Percentiles rank a stretch among this genome's conserved stretches.
These are phyloP conservation scores for Mucor racemosus DNA, from an alignment of 371 early-diverging fungal species.

Conservation along the genomic window DNA sequence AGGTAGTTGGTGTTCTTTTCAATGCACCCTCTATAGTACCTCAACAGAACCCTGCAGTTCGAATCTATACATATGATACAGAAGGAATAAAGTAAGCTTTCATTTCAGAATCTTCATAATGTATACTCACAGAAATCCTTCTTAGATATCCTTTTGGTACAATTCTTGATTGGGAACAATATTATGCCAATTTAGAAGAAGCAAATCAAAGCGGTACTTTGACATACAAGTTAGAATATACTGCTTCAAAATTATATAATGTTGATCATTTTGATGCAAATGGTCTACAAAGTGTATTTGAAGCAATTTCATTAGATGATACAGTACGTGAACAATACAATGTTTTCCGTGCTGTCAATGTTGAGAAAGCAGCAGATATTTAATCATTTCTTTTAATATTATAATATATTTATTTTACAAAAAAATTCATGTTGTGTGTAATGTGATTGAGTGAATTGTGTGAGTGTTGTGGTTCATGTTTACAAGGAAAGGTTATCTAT, in stretches of 20 bases:
- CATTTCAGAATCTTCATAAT: not conserved
- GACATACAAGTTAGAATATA: slow-evolving; percentile 52
- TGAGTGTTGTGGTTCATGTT: not conserved
- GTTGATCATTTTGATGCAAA: slow-evolving; percentile 32
- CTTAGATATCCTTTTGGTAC: slow-evolving; percentile 30
- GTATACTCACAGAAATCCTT: not conserved
- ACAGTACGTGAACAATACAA: slow-evolving; percentile 36
- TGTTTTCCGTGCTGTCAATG: slow-evolving; percentile 42
- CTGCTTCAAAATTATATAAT: slow-evolving; percentile 45
- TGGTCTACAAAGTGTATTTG: slow-evolving; percentile 15
- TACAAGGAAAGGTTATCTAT: slow-evolving; percentile 9
- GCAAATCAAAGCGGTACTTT: slow-evolving; percentile 43
- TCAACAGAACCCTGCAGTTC: slow-evolving; percentile 55
- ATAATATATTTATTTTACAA: slow-evolving; percentile 12
- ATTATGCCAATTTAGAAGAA: slow-evolving; percentile 47
- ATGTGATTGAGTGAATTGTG: not conserved
- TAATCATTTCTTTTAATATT: slow-evolving; percentile 6
- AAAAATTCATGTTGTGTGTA: slow-evolving; percentile 4
- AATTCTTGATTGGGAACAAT: slow-evolving; percentile 57
- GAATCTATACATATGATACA: slow-evolving; percentile 53
- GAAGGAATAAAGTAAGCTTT: slow-evolving; percentile 9
- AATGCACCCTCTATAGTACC: slow-evolving; percentile 59
- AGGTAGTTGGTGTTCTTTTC: slow-evolving; percentile 32
- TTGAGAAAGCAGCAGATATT: not conserved
- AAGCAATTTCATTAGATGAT: slow-evolving; percentile 11